These are phyloP conservation scores for Zygoascus tannicola DNA, from an alignment of 805 yeast species.

Conservation along the genomic window DNA sequence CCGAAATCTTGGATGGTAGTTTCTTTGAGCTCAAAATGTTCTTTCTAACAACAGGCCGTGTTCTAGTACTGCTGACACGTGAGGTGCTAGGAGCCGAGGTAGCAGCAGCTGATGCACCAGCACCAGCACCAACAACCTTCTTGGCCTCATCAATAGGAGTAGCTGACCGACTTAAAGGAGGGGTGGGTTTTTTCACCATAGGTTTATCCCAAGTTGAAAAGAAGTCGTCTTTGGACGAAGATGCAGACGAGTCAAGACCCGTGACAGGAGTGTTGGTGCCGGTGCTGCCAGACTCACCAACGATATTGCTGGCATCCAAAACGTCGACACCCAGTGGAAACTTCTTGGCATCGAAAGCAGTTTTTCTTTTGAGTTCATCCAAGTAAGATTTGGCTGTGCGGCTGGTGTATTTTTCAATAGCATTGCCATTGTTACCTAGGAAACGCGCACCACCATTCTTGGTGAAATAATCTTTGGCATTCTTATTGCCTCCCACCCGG, in stretches of 20 bases:
- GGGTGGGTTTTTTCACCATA: slow-evolving; percentile 30
- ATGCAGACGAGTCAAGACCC: background rate
- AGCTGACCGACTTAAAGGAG: slow-evolving; percentile 31
- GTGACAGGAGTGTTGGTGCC: background rate
- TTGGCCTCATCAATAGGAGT: too few species aligned
- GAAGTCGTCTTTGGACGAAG: slow-evolving; percentile 58
- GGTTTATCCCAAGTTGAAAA: slow-evolving; percentile 89
- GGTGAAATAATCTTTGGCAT: slow-evolving; percentile 70
- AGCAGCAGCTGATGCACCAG: slow-evolving; percentile 9
- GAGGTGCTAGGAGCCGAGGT: slow-evolving; percentile 9
- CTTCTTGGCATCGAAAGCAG: slow-evolving; percentile 52
- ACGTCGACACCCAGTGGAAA: slow-evolving; percentile 60
- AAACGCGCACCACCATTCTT: slow-evolving; percentile 79
- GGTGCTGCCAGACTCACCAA: slow-evolving; percentile 22
- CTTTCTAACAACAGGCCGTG: slow-evolving; percentile 10
- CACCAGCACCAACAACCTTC: background rate
- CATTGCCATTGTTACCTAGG: slow-evolving; percentile 48
- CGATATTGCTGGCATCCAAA: slow-evolving; percentile 3
- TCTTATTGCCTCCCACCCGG: slow-evolving; percentile 88
- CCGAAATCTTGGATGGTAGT: slow-evolving; percentile 20
- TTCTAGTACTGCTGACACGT: slow-evolving; percentile 9
- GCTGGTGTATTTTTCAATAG: slow-evolving; percentile 71
- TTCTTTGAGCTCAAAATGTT: slow-evolving; percentile 26
- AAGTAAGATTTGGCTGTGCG: slow-evolving; percentile 73
- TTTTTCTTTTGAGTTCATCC: slow-evolving; percentile 64